Percentiles rank a stretch among this genome's conserved stretches.
These are phyloP conservation scores for Aspergillus fijiensis DNA, from an alignment of 2,329 filamentous ascomycete genomes.

Conservation along the genomic window DNA sequence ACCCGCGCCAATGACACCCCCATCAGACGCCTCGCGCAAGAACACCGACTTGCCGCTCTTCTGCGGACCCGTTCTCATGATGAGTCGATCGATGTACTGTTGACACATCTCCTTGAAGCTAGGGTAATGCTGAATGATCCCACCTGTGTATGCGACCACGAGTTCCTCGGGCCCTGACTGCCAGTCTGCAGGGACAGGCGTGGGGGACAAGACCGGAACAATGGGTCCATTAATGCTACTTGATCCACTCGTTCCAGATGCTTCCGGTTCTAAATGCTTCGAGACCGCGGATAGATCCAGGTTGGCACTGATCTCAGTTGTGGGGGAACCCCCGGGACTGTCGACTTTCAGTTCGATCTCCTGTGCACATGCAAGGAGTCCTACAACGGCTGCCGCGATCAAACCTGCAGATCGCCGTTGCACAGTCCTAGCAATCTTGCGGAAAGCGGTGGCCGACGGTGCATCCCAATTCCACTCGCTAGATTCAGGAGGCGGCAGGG, in stretches of 20 bases:
- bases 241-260: constrained; percentile 2
- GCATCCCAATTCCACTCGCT: constrained; percentile 62
- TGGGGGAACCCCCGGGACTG: constrained; percentile 38
- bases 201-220: constrained; percentile 38
- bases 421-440: constrained; percentile 67
- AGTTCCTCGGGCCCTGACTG: constrained; percentile 57
- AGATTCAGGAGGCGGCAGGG: constrained; percentile 51
- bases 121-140: constrained; percentile 77
- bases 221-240: constrained; percentile 29
- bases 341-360: constrained; percentile 57
- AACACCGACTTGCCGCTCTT: constrained; percentile 52
- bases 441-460: constrained; percentile 59
- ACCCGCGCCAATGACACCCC: constrained; percentile 57
- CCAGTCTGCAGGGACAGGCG: constrained; percentile 39
- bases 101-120: constrained; percentile 71
- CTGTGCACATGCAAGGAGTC: constrained; percentile 65
- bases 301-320: constrained; percentile 28
- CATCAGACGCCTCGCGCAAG: constrained; percentile 53
- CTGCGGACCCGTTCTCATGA: constrained; percentile 47
- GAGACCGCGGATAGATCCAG: constrained; percentile 19
- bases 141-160: constrained; percentile 76
- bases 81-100: constrained; percentile 60
- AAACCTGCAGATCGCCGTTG: constrained; percentile 71
- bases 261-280: constrained; percentile 5
- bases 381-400: constrained; percentile 70